These are phyloP conservation scores for Solanum virginianum DNA, from an alignment of 257 asterid genomes.

Conservation along the genomic window DNA sequence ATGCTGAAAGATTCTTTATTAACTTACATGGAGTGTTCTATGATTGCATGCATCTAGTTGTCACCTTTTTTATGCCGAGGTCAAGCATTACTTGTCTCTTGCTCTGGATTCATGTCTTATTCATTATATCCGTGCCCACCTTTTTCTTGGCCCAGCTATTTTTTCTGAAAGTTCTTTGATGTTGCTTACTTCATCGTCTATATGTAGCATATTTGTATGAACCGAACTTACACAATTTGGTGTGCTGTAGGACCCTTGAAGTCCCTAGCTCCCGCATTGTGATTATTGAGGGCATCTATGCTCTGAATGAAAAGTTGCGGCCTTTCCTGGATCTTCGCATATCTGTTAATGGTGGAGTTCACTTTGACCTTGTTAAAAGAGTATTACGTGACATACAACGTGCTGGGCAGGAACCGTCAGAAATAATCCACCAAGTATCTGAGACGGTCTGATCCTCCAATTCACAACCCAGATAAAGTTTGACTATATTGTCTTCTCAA, in stretches of 20 bases:
- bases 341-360: constrained; percentile 96
- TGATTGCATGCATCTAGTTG: neutral
- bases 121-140: neutral
- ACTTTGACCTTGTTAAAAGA: constrained; percentile 94
- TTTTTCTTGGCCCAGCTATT: neutral
- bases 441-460: constrained; percentile 61
- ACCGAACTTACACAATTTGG: neutral
- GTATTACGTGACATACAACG: constrained; percentile 94
- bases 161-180: neutral
- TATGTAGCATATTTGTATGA: neutral
- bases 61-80: neutral
- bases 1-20: neutral
- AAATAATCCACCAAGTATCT: constrained; percentile 94
- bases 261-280: constrained; percentile 87
- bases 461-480: neutral
- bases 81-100: neutral
- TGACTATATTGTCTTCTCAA: neutral
- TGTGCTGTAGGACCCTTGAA: constrained; percentile 65
- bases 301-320: constrained; percentile 71
- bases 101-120: neutral
- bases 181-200: neutral
- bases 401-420: constrained; percentile 97
- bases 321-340: constrained; percentile 85
- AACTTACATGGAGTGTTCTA: neutral
- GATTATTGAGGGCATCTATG: constrained; percentile 89